Percentiles rank a stretch among this genome's conserved stretches.
phyloP scores from a whole-genome alignment of 2,329 filamentous ascomycete species.

The Helminthosporium solani region DNA sequence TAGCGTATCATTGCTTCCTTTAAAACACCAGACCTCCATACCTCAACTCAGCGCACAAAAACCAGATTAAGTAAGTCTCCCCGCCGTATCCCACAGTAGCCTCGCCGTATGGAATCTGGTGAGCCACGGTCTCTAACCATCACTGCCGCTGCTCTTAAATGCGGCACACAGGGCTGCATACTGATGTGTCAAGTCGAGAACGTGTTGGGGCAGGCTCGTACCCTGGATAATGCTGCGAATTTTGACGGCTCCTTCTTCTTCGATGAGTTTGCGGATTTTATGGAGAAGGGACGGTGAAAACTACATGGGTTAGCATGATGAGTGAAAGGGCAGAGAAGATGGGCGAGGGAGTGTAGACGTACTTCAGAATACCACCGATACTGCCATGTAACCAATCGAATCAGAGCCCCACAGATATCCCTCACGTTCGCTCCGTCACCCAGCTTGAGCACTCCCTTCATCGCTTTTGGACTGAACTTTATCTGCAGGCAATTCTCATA shows the following conservation, averaged over 20 bases:
- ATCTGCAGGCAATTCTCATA: conserved; percentile 85
- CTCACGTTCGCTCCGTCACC: conserved; percentile 76
- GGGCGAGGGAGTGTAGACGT: neutral
- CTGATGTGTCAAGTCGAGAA: conserved; percentile 92
- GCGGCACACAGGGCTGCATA: conserved; percentile 93
- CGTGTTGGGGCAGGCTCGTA: conserved; percentile 87
- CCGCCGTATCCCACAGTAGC: neutral
- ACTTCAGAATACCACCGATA: conserved; percentile 98
- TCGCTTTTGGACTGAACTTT: conserved; percentile 89
- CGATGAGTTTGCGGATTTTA: conserved; percentile 87
- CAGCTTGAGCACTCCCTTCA: conserved; percentile 77
- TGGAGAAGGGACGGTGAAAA: conserved; percentile 91
- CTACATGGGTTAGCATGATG: conserved; percentile 40
- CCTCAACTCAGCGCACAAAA: neutral
- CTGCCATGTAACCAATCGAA: conserved; percentile 93
- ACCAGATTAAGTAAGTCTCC: neutral
- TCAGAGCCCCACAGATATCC: conserved; percentile 80
- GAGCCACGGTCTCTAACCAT: conserved; percentile 39
- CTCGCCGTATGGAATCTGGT: neutral
- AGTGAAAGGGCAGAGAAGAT: neutral
- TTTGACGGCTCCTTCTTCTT: conserved; percentile 96
- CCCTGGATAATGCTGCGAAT: conserved; percentile 96
- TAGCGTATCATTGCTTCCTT: neutral
- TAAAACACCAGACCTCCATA: neutral
- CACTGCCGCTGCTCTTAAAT: conserved; percentile 87